Evolutionary conservation across 805 yeast species (phyloP), one percentile per base, ranked within the genome.

Genomic region (Metschnikowia orientalis): DNA sequence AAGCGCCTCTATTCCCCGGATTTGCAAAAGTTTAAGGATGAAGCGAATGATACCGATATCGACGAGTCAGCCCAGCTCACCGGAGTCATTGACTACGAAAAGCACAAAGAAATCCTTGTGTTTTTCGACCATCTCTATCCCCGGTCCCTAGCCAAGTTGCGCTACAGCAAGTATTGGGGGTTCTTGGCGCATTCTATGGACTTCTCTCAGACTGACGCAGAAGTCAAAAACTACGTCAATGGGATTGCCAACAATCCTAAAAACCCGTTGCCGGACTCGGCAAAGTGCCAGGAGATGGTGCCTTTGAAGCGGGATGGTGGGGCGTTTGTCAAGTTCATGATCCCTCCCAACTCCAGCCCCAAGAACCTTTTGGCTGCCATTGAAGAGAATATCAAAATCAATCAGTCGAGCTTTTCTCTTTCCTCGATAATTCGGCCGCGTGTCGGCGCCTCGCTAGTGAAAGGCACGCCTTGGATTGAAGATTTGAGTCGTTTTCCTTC

Each of bases 391-490:
- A 60, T 76, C 45, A 35, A 50, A 45, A 25, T 38, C 17, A 7
- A 32, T 27, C 20, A 30, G 26, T 15, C 38, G 43, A 39, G 48
- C 1, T 63, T 58, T 36, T 21, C 32, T 2, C 6, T 29, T 8
- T 26, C 26, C 16, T 29, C 26, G 16, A 22, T 29, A 9, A 13
- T 22, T 20, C 18, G 24, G 11, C 82, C 81, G 2, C 61, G 64
- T 38, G 26, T 29, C 9, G 12, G 26, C 5, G 81, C 72, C 33
- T 80, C 69, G 50, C 79, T 83, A 1, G 97, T 92, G 1, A 80
- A 82, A 47, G 99, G 99, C 41, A 67, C 73, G 2, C 98, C 99
- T 0, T 90, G 97, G 96, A 82, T 92, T 40, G 97, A 90, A 60
- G 98, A 92, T 54, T 65, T 92, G 54, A 73, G 85, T 47, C 63